These are phyloP conservation scores for Alternaria gansuensis DNA, from an alignment of 2,329 filamentous ascomycete genomes.

Conservation along the genomic window DNA sequence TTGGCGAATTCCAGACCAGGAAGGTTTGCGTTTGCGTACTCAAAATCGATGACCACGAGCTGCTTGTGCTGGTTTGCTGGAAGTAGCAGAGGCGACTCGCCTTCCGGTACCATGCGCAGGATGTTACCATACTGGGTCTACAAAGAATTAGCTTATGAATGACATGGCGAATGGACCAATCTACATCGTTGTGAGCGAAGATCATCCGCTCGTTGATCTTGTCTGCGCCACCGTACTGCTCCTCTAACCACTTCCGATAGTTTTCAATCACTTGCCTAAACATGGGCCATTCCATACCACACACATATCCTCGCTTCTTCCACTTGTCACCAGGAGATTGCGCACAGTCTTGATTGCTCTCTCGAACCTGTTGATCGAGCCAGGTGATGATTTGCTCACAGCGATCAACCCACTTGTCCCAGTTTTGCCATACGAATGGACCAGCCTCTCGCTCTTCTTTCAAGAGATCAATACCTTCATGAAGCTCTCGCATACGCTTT, in stretches of 20 bases:
- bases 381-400: slow-evolving; percentile 68
- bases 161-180: slow-evolving; percentile 41
- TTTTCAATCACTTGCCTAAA: slow-evolving; percentile 79
- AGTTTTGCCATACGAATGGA: slow-evolving; percentile 87
- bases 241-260: slow-evolving; percentile 78
- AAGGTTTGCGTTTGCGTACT: slow-evolving; percentile 91
- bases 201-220: slow-evolving; percentile 78
- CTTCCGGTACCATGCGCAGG: slow-evolving; percentile 74
- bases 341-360: slow-evolving; percentile 42
- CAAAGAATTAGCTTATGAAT: slow-evolving; percentile 20
- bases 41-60: slow-evolving; percentile 96
- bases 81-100: slow-evolving; percentile 83
- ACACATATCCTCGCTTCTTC: slow-evolving; percentile 78
- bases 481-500: slow-evolving; percentile 95
- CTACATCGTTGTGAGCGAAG: slow-evolving; percentile 97
- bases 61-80: slow-evolving; percentile 96
- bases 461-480: slow-evolving; percentile 89
- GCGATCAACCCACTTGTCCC: slow-evolving; percentile 86
- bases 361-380: slow-evolving; percentile 68
- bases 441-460: slow-evolving; percentile 79
- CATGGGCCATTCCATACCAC: slow-evolving; percentile 80
- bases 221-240: slow-evolving; percentile 72
- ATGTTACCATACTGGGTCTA: slow-evolving; percentile 99
- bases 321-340: slow-evolving; percentile 62
- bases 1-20: slow-evolving; percentile 93